Base-by-base conservation (phyloP, 1,139 yeast species). In the Kodamaea plutei region DNA sequence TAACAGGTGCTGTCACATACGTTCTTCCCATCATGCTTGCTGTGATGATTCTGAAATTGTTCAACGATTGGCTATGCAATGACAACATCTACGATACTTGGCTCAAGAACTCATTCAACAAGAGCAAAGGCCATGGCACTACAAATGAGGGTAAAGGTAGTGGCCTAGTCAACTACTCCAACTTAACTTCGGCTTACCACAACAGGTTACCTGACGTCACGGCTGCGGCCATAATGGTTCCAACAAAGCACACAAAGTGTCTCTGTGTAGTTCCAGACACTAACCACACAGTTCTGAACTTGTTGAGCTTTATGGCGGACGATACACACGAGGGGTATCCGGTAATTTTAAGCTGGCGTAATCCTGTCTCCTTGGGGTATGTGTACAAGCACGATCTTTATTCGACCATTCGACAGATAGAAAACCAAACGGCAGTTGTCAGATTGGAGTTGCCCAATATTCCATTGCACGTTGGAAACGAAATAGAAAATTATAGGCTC, bases 11-110 rank as follows among this genome's bases (percentile, higher is more conserved):
- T 0, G 63, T 76, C 14, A 63, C 76, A 0, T 76, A 76, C 40
- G 76, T 75, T 6, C 57, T 76, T 28, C 82, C 82, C 1, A 70
- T 76, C 26, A 76, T 76, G 81, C 54, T 72, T 21, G 69, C 76
- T 1, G 80, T 75, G 2, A 69, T 74, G 63, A 59, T 68, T 6
- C 65, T 73, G 46, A 70, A 73, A 40, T 61, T 73, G 29, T 59
- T 70, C 22, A 70, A 64, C 44, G 79, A 75, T 43, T 55, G 68
- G 50, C 51, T 73, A 22, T 49, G 65, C 25, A 64, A 63, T 29
- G 63, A 59, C 19, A 73, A 75, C 33, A 66, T 74, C 26, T 73
- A 73, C 44, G 80, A 74, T 38, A 41, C 64, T 1, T 64, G 66
- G 68, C 41, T 66, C 26, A 58, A 53, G 30, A 36, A 44, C 15